Percentiles rank a stretch among this genome's conserved stretches.
Conservation (phyloP, 306 rosid species). For the Ochetophila trinervis region DNA sequence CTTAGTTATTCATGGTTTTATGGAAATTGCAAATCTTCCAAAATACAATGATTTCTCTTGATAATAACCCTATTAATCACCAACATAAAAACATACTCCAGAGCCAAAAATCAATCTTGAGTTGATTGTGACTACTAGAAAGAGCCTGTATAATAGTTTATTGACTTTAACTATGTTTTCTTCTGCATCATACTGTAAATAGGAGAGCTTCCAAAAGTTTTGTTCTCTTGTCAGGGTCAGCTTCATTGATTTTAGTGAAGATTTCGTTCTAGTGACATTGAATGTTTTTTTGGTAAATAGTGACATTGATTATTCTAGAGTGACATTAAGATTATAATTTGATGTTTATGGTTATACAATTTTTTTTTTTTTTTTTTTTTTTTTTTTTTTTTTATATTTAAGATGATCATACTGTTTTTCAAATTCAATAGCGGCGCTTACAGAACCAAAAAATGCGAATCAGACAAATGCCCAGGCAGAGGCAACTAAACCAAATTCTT, state of each 20-base stretch:
- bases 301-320: background rate
- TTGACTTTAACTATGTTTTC: no score
- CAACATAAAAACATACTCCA: no score
- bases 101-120: no score
- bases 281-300: no score
- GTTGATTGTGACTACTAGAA: background rate
- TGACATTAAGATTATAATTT: background rate
- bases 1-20: no score
- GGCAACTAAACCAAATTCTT: constrained; percentile 42
- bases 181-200: no score
- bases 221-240: no score
- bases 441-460: constrained; percentile 41
- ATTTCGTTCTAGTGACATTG: background rate
- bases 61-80: no score
- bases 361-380: no score
- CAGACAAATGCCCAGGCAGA: constrained; percentile 52
- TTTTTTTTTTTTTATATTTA: background rate
- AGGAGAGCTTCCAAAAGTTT: no score
- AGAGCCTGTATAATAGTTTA: background rate
- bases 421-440: constrained; percentile 33
- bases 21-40: no score
- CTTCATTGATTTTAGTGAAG: background rate
- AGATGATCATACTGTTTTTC: constrained; percentile 11
- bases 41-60: no score
- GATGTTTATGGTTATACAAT: background rate